Evolutionary conservation across 805 yeast species (phyloP).

Genomic region (Alloascoidea hylecoeti): DNA sequence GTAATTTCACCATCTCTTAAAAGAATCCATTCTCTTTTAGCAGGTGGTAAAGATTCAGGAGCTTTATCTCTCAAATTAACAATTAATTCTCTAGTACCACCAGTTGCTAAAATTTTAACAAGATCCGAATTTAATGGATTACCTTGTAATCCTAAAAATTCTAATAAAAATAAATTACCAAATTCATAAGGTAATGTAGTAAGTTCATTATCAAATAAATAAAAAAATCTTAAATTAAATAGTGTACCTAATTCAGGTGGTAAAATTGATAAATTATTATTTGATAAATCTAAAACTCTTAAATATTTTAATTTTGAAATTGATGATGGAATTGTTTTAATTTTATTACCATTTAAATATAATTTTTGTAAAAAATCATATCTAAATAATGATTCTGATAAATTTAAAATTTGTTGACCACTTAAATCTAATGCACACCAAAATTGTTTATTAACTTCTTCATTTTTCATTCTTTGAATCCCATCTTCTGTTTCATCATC

Average conservation of each 20-base stretch:
- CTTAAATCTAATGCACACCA: conserved; percentile 93
- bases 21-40: conserved; percentile 73
- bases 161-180: conserved; percentile 73
- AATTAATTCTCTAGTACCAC: conserved; percentile 76
- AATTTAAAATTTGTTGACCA: conserved; percentile 66
- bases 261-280: conserved; percentile 54
- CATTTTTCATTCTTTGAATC: conserved; percentile 44
- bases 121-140: conserved; percentile 62
- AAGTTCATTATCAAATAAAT: conserved; percentile 78
- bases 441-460: conserved; percentile 46
- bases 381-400: conserved; percentile 64
- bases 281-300: conserved; percentile 75
- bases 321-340: conserved; percentile 50
- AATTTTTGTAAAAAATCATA: conserved; percentile 78
- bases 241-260: conserved; percentile 81
- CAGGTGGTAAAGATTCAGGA: conserved; percentile 50
- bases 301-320: conserved; percentile 58
- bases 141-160: conserved; percentile 87
- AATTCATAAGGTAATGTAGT: conserved; percentile 67
- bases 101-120: conserved; percentile 57
- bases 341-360: conserved; percentile 75
- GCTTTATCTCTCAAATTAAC: conserved; percentile 71
- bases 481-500: conserved; percentile 35
- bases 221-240: conserved; percentile 65
- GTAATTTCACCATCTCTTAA: conserved; percentile 57